phyloP scores from a whole-genome alignment of 2,329 filamentous ascomycete species.

The Penicillium freii region DNA sequence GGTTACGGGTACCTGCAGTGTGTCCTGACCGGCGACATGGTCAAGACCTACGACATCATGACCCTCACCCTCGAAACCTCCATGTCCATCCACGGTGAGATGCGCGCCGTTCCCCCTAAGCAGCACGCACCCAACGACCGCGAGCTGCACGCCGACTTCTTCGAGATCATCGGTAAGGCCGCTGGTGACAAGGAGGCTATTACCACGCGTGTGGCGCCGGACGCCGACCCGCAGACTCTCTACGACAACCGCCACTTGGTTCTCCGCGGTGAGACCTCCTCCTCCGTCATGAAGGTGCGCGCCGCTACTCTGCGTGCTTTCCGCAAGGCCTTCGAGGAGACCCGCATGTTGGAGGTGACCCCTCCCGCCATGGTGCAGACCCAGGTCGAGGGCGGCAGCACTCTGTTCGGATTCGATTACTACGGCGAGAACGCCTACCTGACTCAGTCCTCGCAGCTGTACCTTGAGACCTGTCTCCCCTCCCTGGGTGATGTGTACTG shows the following conservation, averaged over 20 bases:
- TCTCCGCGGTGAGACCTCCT: slow-evolving; percentile 78
- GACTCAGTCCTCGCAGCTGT: slow-evolving; percentile 94
- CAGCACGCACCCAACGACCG: slow-evolving; percentile 78
- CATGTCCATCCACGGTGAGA: slow-evolving; percentile 77
- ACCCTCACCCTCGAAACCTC: slow-evolving; percentile 85
- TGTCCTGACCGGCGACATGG: slow-evolving; percentile 74
- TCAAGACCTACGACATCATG: slow-evolving; percentile 87
- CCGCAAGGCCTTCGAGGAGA: slow-evolving; percentile 72
- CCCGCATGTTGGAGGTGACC: slow-evolving; percentile 76
- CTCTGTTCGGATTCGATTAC: slow-evolving; percentile 85
- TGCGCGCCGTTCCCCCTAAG: slow-evolving; percentile 75
- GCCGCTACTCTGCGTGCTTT: slow-evolving; percentile 79
- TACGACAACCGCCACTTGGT: slow-evolving; percentile 82
- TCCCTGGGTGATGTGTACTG: slow-evolving; percentile 94
- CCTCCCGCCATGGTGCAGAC: slow-evolving; percentile 93
- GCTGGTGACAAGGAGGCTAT: slow-evolving; percentile 87
- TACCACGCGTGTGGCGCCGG: slow-evolving; percentile 73
- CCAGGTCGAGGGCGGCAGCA: slow-evolving; percentile 88
- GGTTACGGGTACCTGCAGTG: slow-evolving; percentile 85
- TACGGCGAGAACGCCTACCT: slow-evolving; percentile 89
- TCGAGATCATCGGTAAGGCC: slow-evolving; percentile 72
- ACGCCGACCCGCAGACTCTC: slow-evolving; percentile 69
- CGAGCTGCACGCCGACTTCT: slow-evolving; percentile 89
- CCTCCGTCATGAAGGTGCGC: slow-evolving; percentile 84
- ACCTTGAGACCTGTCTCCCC: slow-evolving; percentile 91